Percentiles rank a stretch among this genome's conserved stretches.
phyloP scores from a whole-genome alignment of 352 stramenopile species.

The Globisporangium abappressorium region DNA sequence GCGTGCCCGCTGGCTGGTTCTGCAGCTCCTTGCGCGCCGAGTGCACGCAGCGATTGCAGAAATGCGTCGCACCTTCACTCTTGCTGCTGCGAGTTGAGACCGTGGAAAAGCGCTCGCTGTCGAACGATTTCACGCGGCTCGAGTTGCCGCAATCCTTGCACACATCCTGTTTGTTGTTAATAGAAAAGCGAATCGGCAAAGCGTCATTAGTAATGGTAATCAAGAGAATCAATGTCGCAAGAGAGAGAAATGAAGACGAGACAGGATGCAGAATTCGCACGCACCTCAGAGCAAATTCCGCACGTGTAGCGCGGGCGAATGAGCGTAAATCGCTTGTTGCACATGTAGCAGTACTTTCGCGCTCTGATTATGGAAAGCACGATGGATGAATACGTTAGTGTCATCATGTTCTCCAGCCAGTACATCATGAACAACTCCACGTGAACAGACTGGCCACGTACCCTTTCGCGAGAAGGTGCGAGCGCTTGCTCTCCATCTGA shows the following conservation, averaged over 20 bases:
- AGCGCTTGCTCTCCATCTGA: slow-evolving; percentile 46
- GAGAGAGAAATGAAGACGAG: not conserved
- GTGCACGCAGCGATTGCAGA: slow-evolving; percentile 61
- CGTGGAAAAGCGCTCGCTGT: slow-evolving; percentile 33
- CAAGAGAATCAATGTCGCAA: not conserved
- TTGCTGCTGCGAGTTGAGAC: slow-evolving; percentile 29
- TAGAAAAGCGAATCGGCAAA: not conserved
- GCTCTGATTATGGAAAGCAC: slow-evolving; percentile 25
- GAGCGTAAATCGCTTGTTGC: slow-evolving; percentile 73
- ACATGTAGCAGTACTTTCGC: slow-evolving; percentile 65
- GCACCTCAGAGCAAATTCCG: slow-evolving; percentile 58
- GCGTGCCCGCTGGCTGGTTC: slow-evolving; percentile 18
- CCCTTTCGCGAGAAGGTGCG: slow-evolving; percentile 37
- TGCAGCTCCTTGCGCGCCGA: slow-evolving; percentile 40
- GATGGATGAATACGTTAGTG: slow-evolving; percentile 4
- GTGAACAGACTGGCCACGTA: slow-evolving; percentile 18
- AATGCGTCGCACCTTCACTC: slow-evolving; percentile 31
- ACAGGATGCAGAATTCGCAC: not conserved
- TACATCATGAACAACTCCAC: not conserved
- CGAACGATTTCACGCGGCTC: slow-evolving; percentile 49
- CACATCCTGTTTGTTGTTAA: slow-evolving; percentile 36
- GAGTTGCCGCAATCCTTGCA: slow-evolving; percentile 63
- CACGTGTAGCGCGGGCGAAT: slow-evolving; percentile 58
- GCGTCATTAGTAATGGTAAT: not conserved
- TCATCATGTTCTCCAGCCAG: not conserved